These are phyloP conservation scores for Fusarium circinatum DNA, from an alignment of 2,329 filamentous ascomycete genomes.

Conservation along the genomic window DNA sequence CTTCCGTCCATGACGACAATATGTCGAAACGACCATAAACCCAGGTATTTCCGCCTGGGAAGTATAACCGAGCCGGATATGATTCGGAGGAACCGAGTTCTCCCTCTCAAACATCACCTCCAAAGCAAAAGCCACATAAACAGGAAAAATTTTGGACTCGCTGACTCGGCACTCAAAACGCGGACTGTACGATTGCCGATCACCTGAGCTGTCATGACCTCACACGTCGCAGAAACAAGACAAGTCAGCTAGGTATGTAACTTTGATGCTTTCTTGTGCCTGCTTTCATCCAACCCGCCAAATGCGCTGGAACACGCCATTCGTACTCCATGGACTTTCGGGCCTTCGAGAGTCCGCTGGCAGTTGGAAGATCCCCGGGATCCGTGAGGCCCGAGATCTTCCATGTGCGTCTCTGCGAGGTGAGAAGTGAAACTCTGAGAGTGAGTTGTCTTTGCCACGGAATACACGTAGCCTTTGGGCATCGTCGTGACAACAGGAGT, in stretches of 20 bases:
- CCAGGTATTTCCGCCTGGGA: neutral
- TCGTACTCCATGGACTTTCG: slow-evolving; percentile 13
- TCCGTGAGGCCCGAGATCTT: slow-evolving; percentile 15
- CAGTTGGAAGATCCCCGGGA: neutral
- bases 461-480: slow-evolving; percentile 7
- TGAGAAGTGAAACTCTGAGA: neutral
- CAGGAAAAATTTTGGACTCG: slow-evolving; percentile 13
- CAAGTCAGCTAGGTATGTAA: slow-evolving; percentile 3
- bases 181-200: slow-evolving; percentile 20
- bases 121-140: slow-evolving; percentile 13
- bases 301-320: neutral
- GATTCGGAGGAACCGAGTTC: slow-evolving; percentile 16
- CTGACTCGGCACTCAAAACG: slow-evolving; percentile 12
- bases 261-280: neutral
- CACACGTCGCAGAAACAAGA: slow-evolving; percentile 11
- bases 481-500: slow-evolving; percentile 21
- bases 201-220: slow-evolving; percentile 19
- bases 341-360: slow-evolving; percentile 22
- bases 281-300: neutral
- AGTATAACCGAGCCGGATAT: slow-evolving; percentile 15
- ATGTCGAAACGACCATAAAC: slow-evolving; percentile 6
- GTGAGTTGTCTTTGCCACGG: slow-evolving; percentile 14
- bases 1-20: slow-evolving; percentile 11
- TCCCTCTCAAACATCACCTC: slow-evolving; percentile 2
- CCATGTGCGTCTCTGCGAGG: neutral